Evolutionary conservation across 2,329 filamentous ascomycete species (phyloP).

Genomic region (Chrysoporthe austroafricana): DNA sequence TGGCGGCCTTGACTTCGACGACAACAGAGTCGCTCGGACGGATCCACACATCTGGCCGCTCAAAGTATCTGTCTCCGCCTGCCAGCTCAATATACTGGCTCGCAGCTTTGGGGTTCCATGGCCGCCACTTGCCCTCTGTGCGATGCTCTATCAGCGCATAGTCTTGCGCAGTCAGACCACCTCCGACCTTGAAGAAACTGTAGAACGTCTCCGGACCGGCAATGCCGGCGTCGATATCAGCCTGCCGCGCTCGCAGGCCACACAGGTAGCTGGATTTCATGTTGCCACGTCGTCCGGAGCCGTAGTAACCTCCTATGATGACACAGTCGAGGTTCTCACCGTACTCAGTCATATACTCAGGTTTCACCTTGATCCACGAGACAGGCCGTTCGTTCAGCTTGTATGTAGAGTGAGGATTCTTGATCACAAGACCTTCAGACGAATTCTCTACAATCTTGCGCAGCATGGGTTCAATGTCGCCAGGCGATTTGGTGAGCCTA

Average conservation of each 20-base stretch:
- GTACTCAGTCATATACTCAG: slow-evolving; percentile 97
- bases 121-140: slow-evolving; percentile 89
- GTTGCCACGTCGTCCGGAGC: slow-evolving; percentile 83
- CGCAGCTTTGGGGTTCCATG: slow-evolving; percentile 82
- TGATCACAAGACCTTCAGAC: slow-evolving; percentile 88
- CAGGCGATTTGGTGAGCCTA: slow-evolving; percentile 64
- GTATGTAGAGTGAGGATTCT: slow-evolving; percentile 89
- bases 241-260: slow-evolving; percentile 76
- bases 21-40: slow-evolving; percentile 86
- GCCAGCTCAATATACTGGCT: slow-evolving; percentile 79
- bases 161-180: slow-evolving; percentile 83
- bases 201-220: slow-evolving; percentile 74
- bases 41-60: slow-evolving; percentile 92
- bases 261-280: slow-evolving; percentile 87
- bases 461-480: slow-evolving; percentile 78
- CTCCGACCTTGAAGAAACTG: slow-evolving; percentile 99
- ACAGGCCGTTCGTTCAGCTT: slow-evolving; percentile 87
- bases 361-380: slow-evolving; percentile 98
- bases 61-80: slow-evolving; percentile 69
- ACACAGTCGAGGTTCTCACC: slow-evolving; percentile 91
- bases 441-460: slow-evolving; percentile 83
- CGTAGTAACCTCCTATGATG: slow-evolving; percentile 90
- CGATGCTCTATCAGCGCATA: slow-evolving; percentile 81
- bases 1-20: slow-evolving; percentile 85
- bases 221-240: slow-evolving; percentile 59